A percentile compares a stretch with the other conserved stretches of the same genome.
phyloP scores from a whole-genome alignment of 2,329 filamentous ascomycete genomes.

The Lecanoromycetidae sp. region DNA sequence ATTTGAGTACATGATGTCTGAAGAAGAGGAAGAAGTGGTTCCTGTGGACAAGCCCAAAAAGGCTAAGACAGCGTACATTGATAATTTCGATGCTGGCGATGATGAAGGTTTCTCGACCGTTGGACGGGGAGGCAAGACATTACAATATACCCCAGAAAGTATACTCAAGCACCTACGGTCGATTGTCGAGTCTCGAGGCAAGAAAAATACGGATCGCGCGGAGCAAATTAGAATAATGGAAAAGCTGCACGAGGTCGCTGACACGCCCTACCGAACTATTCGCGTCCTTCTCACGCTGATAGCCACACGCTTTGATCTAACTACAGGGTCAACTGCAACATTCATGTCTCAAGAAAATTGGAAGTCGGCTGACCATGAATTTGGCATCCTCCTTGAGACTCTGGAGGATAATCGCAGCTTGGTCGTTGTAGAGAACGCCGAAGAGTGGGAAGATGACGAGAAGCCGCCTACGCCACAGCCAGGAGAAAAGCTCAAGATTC shows the following conservation, averaged over 20 bases:
- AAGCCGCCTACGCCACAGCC: slow-evolving; percentile 65
- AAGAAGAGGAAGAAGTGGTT: slow-evolving; percentile 58
- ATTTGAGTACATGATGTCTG: slow-evolving; percentile 75
- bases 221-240: slow-evolving; percentile 98
- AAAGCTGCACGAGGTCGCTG: slow-evolving; percentile 79
- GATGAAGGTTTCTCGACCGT: slow-evolving; percentile 85
- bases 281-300: slow-evolving; percentile 83
- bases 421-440: slow-evolving; percentile 78
- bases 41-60: slow-evolving; percentile 33
- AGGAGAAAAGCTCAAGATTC: slow-evolving; percentile 76
- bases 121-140: slow-evolving; percentile 73
- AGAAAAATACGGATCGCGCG: slow-evolving; percentile 92
- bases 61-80: slow-evolving; percentile 34
- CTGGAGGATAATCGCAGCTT: slow-evolving; percentile 70
- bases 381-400: slow-evolving; percentile 62
- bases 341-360: slow-evolving; percentile 94
- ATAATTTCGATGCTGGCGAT: slow-evolving; percentile 45
- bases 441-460: slow-evolving; percentile 99
- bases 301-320: slow-evolving; percentile 88
- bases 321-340: slow-evolving; percentile 55
- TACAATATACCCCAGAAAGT: slow-evolving; percentile 91
- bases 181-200: slow-evolving; percentile 90
- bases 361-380: slow-evolving; percentile 86
- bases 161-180: slow-evolving; percentile 92
- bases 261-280: slow-evolving; percentile 85